phyloP scores from a whole-genome alignment of 306 rosid genomes.

The Trifolium fragiferum region DNA sequence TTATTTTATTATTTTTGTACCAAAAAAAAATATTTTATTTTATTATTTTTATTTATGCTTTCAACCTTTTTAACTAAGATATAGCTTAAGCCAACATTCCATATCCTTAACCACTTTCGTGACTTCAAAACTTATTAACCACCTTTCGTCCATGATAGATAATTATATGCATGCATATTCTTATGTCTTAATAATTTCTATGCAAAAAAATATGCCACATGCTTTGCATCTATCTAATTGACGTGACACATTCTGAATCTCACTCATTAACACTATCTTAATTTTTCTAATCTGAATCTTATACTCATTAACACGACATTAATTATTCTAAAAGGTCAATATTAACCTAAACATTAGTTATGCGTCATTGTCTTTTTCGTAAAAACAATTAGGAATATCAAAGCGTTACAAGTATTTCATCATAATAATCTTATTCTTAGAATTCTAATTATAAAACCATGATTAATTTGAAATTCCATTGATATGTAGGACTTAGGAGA shows the following conservation, averaged over 20 bases:
- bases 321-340: not conserved
- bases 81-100: slow-evolving; percentile 33
- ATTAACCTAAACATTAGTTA: slow-evolving; percentile 13
- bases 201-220: not conserved
- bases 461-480: slow-evolving; percentile 39
- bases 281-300: slow-evolving; percentile 11
- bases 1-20: not conserved
- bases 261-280: not conserved
- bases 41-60: not conserved
- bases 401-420: slow-evolving; percentile 17
- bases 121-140: slow-evolving; percentile 51
- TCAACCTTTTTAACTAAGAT: slow-evolving; percentile 10
- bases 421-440: slow-evolving; percentile 18
- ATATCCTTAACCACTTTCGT: slow-evolving; percentile 38
- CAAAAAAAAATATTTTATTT: too few relatives aligned
- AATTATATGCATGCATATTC: not conserved
- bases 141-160: not conserved
- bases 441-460: not conserved
- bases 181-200: not conserved
- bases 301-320: slow-evolving; percentile 1
- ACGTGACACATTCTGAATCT: slow-evolving; percentile 26
- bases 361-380: not conserved
- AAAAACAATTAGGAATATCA: slow-evolving; percentile 20
- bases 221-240: slow-evolving; percentile 35
- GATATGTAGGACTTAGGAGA: not conserved